These are phyloP conservation scores for Aspergillus ruber DNA, from an alignment of 2,329 filamentous ascomycete genomes.

Conservation along the genomic window DNA sequence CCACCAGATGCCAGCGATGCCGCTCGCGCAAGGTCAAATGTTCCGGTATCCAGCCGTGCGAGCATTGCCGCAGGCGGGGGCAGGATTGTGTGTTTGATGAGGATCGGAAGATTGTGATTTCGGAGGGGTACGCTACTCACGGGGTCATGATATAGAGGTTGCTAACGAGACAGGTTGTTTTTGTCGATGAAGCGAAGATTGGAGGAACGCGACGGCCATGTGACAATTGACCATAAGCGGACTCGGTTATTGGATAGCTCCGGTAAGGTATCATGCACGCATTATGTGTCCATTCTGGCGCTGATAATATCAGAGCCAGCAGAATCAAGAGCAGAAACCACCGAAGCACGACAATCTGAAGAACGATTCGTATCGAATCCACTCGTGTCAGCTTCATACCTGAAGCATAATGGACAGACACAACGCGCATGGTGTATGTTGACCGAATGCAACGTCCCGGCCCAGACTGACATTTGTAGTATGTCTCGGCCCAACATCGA, in stretches of 20 bases:
- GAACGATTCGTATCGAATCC: slow-evolving; percentile 18
- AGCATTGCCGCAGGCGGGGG: slow-evolving; percentile 31
- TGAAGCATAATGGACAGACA: slow-evolving; percentile 2
- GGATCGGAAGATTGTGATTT: slow-evolving; percentile 41
- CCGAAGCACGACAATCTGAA: slow-evolving; percentile 18
- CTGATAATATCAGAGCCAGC: not conserved
- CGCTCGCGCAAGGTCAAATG: slow-evolving; percentile 36
- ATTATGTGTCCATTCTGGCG: not conserved
- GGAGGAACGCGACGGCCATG: slow-evolving; percentile 13
- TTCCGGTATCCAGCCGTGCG: slow-evolving; percentile 30
- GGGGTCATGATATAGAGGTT: not conserved
- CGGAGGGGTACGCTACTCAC: slow-evolving; percentile 29
- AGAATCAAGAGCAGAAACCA: slow-evolving; percentile 2
- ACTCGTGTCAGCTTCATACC: slow-evolving; percentile 25
- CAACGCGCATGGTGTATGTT: slow-evolving; percentile 13
- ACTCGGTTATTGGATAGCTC: not conserved
- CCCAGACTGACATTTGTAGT: slow-evolving; percentile 23
- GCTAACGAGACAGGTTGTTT: slow-evolving; percentile 8
- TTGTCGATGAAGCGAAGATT: slow-evolving; percentile 12
- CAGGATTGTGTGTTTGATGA: slow-evolving; percentile 33
- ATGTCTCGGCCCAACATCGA: slow-evolving; percentile 49
- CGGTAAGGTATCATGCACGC: not conserved
- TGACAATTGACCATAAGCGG: not conserved
- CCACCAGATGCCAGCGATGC: slow-evolving; percentile 30
- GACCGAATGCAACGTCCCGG: not conserved